phyloP scores from a whole-genome alignment of 352 stramenopile genomes.

The Thalassiosira exigua region DNA sequence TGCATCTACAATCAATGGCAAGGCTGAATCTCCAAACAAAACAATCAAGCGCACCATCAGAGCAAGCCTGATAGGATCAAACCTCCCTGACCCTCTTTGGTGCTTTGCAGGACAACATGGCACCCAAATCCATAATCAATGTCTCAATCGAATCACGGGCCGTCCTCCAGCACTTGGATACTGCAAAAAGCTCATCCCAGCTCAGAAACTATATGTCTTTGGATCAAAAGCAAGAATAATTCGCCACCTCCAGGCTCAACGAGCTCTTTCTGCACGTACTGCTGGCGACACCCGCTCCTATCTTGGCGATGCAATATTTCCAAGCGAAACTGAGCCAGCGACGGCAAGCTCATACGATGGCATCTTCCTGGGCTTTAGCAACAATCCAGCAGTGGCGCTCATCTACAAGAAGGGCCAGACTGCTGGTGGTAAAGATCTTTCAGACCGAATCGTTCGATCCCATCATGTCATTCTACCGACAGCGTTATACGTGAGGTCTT shows the following conservation, averaged over 20 bases:
- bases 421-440: background rate
- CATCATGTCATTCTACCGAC: constrained; percentile 22
- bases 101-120: constrained; percentile 18
- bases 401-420: background rate
- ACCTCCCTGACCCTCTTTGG: constrained; percentile 9
- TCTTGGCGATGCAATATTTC: background rate
- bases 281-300: constrained; percentile 6
- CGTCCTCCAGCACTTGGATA: constrained; percentile 7
- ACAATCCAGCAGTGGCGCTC: background rate
- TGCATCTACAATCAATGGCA: constrained; percentile 30
- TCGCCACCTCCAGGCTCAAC: background rate
- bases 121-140: constrained; percentile 12
- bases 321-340: constrained; percentile 2
- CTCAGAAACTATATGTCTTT: background rate
- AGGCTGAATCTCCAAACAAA: constrained; percentile 19
- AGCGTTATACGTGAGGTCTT: constrained; percentile 5
- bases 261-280: background rate
- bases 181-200: background rate
- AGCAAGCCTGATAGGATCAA: constrained; percentile 15
- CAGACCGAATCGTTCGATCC: too few species aligned
- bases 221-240: constrained; percentile 7
- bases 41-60: constrained; percentile 23
- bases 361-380: background rate
- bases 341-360: background rate
- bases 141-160: constrained; percentile 9